Evolutionary conservation across 208 protist genomes (phyloP), one percentile per base, ranked within the genome.

Genomic region (Crithidia bombi): DNA sequence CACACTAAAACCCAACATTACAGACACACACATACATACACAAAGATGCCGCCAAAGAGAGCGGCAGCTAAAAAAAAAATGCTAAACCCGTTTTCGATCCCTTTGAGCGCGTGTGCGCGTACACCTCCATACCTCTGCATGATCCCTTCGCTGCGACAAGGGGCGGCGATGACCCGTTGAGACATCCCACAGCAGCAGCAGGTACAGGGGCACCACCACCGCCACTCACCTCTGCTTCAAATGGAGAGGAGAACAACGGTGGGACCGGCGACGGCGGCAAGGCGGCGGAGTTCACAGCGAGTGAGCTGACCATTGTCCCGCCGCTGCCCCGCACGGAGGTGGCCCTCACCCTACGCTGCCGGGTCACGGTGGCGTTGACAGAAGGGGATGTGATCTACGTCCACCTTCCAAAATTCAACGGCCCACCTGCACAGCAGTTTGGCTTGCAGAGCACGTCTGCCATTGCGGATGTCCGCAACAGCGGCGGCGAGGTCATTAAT

Each of bases 331-430:
- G 75, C 43, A 78, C 81, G 28, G 86, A 90, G 64, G 86, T 90
- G 26, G 52, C 61, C 6, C 58, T 95, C 30, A 59, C 54, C 21
- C 61, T 95, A 57, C 77, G 91, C 67, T 92, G 92, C 67, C 86
- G 87, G 33, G 87, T 75, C 71, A 76, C 75, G n/a, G 87, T 90
- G 19, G 43, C 70, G 15, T 59, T 95, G 47, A 54, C 75, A 38
- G 79, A 79, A 57, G 86, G 87, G 12, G 90, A 95, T 57, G 46
- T 75, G 39, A 58, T 95, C 32, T 82, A 80, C 30, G 44, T 95
- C 17, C 68, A 78, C 54, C 73, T 95, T 19, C 85, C 90, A 5
- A 82, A 82, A 32, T 95, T 95, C 67, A 69, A 67, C 25, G 90
- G 85, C 5, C 75, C 57, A 33, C 61, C 47, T 14, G 80, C 87